Conservation (phyloP, 2,329 filamentous ascomycete genomes). For the Nemania sp. region DNA sequence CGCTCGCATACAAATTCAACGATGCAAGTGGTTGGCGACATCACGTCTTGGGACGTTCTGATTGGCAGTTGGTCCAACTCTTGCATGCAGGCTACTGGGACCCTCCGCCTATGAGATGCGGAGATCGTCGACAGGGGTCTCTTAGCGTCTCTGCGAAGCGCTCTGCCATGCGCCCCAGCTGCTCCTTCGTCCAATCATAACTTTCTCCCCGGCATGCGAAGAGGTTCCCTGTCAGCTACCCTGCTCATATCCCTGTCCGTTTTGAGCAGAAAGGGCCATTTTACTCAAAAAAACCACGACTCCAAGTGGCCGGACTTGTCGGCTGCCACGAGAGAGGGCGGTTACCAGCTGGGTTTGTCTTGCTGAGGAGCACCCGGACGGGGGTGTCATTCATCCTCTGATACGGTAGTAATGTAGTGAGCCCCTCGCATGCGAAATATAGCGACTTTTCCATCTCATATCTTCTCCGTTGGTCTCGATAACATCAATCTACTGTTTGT, state of each 20-base stretch:
- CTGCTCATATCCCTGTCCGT: slow-evolving; percentile 2
- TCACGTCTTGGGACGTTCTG: slow-evolving; percentile 43
- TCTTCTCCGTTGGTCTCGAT: too few relatives aligned
- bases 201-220: slow-evolving; percentile 29
- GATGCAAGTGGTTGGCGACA: slow-evolving; percentile 45
- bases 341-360: too few relatives aligned
- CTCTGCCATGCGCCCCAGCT: slow-evolving; percentile 36
- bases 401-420: too few relatives aligned
- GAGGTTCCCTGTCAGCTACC: too few relatives aligned
- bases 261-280: slow-evolving; percentile 21
- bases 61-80: slow-evolving; percentile 44
- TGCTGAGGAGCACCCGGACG: too few relatives aligned
- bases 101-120: slow-evolving; percentile 41
- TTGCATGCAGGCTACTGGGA: slow-evolving; percentile 30
- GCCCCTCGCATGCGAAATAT: slow-evolving; percentile 1
- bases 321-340: too few relatives aligned
- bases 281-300: slow-evolving; percentile 22
- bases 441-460: neutral
- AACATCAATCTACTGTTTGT: too few relatives aligned
- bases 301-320: slow-evolving; percentile 29
- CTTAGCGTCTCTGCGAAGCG: slow-evolving; percentile 28
- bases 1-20: slow-evolving; percentile 45
- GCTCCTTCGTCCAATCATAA: slow-evolving; percentile 35
- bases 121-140: slow-evolving; percentile 38
- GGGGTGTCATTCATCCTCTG: neutral